These are phyloP conservation scores for Zymoseptoria pseudotritici DNA, from an alignment of 2,329 filamentous ascomycete species.

Conservation along the genomic window DNA sequence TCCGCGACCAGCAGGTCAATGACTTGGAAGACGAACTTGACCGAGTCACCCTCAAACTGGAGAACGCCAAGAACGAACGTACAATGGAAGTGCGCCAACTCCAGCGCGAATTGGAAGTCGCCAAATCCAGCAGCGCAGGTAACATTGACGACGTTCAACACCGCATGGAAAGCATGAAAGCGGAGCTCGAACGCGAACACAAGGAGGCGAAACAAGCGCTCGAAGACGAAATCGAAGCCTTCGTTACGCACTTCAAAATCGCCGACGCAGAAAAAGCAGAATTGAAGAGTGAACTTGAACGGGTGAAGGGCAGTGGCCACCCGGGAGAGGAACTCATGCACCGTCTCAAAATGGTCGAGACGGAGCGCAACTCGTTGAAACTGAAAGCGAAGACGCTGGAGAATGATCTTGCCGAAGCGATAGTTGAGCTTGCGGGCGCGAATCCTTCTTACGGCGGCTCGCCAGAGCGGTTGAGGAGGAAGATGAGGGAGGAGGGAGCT, in stretches of 20 bases:
- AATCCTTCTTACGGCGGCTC: conserved; percentile 16
- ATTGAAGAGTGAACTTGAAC: conserved; percentile 30
- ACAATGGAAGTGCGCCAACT: conserved; percentile 34
- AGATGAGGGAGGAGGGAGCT: conserved; percentile 30
- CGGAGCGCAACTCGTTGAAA: conserved; percentile 27
- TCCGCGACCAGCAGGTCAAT: conserved; percentile 23
- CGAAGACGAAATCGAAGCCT: conserved; percentile 48
- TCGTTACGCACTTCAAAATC: conserved; percentile 39
- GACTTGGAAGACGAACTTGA: conserved; percentile 36
- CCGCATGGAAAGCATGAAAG: conserved; percentile 46
- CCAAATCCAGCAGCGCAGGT: conserved; percentile 16
- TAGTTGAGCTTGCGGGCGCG: conserved; percentile 17
- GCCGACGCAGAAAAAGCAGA: conserved; percentile 43
- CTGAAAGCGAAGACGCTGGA: conserved; percentile 30
- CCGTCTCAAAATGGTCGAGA: conserved; percentile 25
- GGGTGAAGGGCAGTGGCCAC: conserved; percentile 32
- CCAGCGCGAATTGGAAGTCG: conserved; percentile 36
- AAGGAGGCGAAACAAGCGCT: conserved; percentile 39
- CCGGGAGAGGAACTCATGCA: conserved; percentile 29
- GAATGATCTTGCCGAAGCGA: conserved; percentile 28
- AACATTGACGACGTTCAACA: conserved; percentile 21
- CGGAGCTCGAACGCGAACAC: conserved; percentile 37
- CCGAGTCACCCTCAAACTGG: conserved; percentile 33
- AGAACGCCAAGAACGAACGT: conserved; percentile 24
- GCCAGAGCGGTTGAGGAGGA: conserved; percentile 24